A percentile compares a stretch with the other conserved stretches of the same genome.
phyloP scores from a whole-genome alignment of 2,329 filamentous ascomycete genomes.

The Colletotrichum sojae region DNA sequence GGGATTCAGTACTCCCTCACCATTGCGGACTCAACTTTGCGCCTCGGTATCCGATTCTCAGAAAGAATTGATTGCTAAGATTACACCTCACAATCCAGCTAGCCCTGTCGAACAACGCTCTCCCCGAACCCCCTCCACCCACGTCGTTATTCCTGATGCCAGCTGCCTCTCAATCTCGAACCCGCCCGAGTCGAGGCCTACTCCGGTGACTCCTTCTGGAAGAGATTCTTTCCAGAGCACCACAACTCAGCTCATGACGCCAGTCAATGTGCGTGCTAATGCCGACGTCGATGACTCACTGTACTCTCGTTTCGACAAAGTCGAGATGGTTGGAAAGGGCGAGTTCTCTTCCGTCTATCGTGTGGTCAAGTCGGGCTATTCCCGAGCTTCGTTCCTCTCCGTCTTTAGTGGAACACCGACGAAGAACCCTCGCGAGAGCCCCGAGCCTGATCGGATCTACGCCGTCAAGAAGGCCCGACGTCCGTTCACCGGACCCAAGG shows the following conservation, averaged over 20 bases:
- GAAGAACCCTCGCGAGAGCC: conserved; percentile 63
- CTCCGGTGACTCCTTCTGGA: conserved; percentile 82
- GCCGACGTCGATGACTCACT: conserved; percentile 81
- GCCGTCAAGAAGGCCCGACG: conserved; percentile 95
- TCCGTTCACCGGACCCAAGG: conserved; percentile 81
- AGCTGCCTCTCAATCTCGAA: conserved; percentile 88
- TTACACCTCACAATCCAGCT: conserved; percentile 65
- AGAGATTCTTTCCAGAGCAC: conserved; percentile 66
- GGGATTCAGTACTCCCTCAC: conserved; percentile 53
- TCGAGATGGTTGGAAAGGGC: conserved; percentile 85
- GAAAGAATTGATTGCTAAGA: conserved; percentile 67
- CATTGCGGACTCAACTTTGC: conserved; percentile 48
- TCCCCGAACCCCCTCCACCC: conserved; percentile 85
- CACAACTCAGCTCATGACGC: conserved; percentile 71
- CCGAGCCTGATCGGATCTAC: conserved; percentile 75
- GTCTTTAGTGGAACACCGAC: conserved; percentile 63
- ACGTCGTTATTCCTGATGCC: conserved; percentile 81
- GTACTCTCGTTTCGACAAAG: conserved; percentile 82
- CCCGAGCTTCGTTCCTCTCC: conserved; percentile 43
- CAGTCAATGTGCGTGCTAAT: conserved; percentile 77
- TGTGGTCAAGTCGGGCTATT: conserved; percentile 67
- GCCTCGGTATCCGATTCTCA: conserved; percentile 48
- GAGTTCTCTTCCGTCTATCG: conserved; percentile 96
- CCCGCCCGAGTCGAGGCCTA: conserved; percentile 55
- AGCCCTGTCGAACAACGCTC: conserved; percentile 74